These are phyloP conservation scores for Geosiphon pyriformis DNA, from an alignment of 192 early-diverging fungal species.

Conservation along the genomic window DNA sequence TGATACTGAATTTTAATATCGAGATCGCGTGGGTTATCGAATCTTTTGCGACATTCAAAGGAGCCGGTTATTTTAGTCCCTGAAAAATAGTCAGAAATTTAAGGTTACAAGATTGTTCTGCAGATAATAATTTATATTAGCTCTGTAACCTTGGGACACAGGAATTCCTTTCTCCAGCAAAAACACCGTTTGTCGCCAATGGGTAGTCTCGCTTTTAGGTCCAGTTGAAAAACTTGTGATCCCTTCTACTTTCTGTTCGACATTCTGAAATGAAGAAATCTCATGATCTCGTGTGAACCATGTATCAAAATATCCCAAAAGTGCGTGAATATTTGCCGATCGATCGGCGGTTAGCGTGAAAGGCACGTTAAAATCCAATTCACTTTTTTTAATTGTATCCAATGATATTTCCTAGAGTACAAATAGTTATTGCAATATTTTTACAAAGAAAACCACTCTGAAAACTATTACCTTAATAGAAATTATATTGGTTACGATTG, in stretches of 20 bases:
- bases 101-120: background rate
- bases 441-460: background rate
- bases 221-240: conserved; percentile 47
- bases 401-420: conserved; percentile 53
- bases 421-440: background rate
- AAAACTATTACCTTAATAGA: conserved; percentile 58
- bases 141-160: conserved; percentile 34
- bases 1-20: conserved; percentile 65
- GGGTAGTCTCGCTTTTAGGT: conserved; percentile 83
- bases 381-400: conserved; percentile 84
- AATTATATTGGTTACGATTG: conserved; percentile 73
- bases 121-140: no score
- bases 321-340: conserved; percentile 88
- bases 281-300: conserved; percentile 90
- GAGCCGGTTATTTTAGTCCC: conserved; percentile 51
- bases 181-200: conserved; percentile 99
- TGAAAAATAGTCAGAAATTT: background rate
- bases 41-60: conserved; percentile 65
- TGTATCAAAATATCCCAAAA: conserved; percentile 97
- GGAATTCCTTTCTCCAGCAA: conserved; percentile 77
- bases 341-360: conserved; percentile 73
- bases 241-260: conserved; percentile 26
- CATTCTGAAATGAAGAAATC: conserved; percentile 32
- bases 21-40: conserved; percentile 78
- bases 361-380: conserved; percentile 75